Percentiles rank a stretch among this genome's conserved stretches.
These are phyloP conservation scores for Plasmopara viticola DNA, from an alignment of 352 stramenopile species.

Conservation along the genomic window DNA sequence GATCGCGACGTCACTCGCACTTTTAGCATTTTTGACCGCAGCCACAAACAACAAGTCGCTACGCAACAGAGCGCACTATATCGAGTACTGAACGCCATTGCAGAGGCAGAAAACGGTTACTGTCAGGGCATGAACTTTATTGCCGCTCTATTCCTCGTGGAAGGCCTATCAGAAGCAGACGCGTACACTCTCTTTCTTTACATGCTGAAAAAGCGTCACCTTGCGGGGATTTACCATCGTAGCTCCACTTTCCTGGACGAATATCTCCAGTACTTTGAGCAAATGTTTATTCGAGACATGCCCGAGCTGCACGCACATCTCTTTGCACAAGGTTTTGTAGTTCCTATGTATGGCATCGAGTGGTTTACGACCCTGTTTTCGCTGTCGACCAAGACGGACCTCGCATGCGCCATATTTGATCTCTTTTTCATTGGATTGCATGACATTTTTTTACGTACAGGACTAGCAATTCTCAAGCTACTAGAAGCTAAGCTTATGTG, in stretches of 20 bases:
- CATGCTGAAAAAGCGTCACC: slow-evolving; percentile 71
- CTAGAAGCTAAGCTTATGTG: no score
- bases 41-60: no score
- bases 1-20: slow-evolving; percentile 40
- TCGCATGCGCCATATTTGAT: slow-evolving; percentile 79
- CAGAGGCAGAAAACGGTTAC: no score
- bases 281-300: slow-evolving; percentile 60
- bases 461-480: no score
- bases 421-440: slow-evolving; percentile 76
- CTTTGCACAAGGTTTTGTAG: slow-evolving; percentile 53
- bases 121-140: slow-evolving; percentile 89
- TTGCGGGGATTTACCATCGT: slow-evolving; percentile 74
- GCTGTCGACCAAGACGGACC: slow-evolving; percentile 71
- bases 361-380: slow-evolving; percentile 88
- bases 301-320: slow-evolving; percentile 64
- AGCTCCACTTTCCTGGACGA: slow-evolving; percentile 81
- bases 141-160: slow-evolving; percentile 74
- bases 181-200: slow-evolving; percentile 80
- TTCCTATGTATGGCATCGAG: slow-evolving; percentile 83
- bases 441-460: slow-evolving; percentile 2
- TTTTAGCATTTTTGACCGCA: no score
- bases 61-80: no score
- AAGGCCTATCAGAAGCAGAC: slow-evolving; percentile 73
- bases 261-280: slow-evolving; percentile 76
- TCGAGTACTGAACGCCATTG: no score